Conservation (phyloP, 139 green algal genomes). For the Chlorella sorokiniana region DNA sequence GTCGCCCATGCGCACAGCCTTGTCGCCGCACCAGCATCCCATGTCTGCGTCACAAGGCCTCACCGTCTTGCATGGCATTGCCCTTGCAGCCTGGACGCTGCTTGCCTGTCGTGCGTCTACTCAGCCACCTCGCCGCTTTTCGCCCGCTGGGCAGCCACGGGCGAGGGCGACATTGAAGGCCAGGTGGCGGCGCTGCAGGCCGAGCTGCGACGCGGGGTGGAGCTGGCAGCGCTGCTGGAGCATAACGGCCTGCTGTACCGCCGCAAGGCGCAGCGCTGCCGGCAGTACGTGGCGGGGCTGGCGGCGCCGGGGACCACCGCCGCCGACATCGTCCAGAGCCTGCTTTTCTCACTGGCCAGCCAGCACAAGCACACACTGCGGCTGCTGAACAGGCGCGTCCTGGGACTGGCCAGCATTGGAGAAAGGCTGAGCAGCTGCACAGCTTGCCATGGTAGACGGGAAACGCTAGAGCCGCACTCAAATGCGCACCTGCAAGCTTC, state of each 20-base stretch:
- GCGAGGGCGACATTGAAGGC: constrained; percentile 8
- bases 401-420: not conserved
- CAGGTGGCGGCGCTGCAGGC: not conserved
- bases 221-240: not conserved
- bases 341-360: not conserved
- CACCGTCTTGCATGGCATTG: too few species aligned
- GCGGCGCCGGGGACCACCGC: not conserved
- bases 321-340: not conserved
- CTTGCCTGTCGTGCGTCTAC: not conserved
- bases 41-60: not conserved
- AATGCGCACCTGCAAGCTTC: not conserved
- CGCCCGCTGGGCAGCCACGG: not conserved
- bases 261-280: not conserved
- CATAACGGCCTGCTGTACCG: not conserved
- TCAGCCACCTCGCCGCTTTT: not conserved
- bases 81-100: constrained; percentile 5
- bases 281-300: not conserved
- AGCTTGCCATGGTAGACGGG: not conserved
- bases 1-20: too few species aligned
- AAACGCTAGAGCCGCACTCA: not conserved
- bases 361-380: not conserved
- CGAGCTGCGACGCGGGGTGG: not conserved
- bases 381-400: constrained; percentile 1
- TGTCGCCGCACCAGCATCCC: not conserved
- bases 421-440: not conserved